Percentiles rank a stretch among this genome's conserved stretches.
Conservation (phyloP, 2,329 filamentous ascomycete species). For the Chrysosphaeria jannelii region DNA sequence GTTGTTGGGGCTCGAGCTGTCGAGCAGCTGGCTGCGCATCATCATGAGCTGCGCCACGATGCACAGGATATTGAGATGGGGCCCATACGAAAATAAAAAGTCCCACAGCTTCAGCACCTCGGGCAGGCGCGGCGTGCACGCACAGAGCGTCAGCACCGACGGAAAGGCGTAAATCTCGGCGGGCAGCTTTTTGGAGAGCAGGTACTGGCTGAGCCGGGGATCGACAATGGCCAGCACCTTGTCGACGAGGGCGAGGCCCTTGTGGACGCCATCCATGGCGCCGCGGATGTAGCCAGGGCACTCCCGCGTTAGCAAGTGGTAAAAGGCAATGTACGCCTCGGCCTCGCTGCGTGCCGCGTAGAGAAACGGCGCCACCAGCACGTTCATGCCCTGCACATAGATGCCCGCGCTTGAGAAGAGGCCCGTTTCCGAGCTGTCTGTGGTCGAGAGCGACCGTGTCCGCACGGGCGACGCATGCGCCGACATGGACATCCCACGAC, state of each 20-base stretch:
- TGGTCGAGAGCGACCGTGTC: conserved; percentile 26
- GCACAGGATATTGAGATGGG: conserved; percentile 82
- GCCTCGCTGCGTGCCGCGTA: conserved; percentile 86
- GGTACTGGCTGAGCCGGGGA: conserved; percentile 54
- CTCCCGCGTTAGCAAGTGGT: conserved; percentile 61
- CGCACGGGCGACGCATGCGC: conserved; percentile 9
- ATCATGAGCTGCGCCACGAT: conserved; percentile 86
- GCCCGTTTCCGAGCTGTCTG: conserved; percentile 29
- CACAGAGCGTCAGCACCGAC: conserved; percentile 76
- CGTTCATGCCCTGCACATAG: conserved; percentile 98
- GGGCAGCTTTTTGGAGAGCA: conserved; percentile 62
- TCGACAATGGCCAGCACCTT: conserved; percentile 79
- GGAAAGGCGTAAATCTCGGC: conserved; percentile 94
- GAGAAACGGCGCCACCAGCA: conserved; percentile 78
- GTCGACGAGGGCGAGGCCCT: conserved; percentile 70
- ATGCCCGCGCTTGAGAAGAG: conserved; percentile 36
- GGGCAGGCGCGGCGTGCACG: conserved; percentile 78
- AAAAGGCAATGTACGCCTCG: conserved; percentile 77
- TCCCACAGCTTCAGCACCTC: conserved; percentile 90
- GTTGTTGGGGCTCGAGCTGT: conserved; percentile 70
- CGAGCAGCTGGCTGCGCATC: conserved; percentile 57
- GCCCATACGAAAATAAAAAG: conserved; percentile 84
- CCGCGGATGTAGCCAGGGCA: conserved; percentile 83
- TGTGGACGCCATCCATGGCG: conserved; percentile 91
- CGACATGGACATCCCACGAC: conserved; percentile 1